Percentiles rank a stretch among this genome's conserved stretches.
Conservation (phyloP, 768 basidiomycete species). For the Galerina sulciceps region DNA sequence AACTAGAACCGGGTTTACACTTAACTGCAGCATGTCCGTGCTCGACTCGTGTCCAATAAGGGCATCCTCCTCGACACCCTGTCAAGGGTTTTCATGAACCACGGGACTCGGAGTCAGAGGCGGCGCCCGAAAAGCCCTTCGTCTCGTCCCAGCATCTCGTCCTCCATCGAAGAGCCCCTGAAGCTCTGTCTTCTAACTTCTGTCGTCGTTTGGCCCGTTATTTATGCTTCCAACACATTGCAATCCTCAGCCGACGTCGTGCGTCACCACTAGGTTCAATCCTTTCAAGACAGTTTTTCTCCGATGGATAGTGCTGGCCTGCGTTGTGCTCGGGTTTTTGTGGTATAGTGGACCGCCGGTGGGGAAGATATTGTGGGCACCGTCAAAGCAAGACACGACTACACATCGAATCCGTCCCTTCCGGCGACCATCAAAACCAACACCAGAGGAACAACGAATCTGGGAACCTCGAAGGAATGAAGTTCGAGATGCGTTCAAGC, state of each 20-base stretch:
- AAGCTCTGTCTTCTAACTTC: too few species aligned
- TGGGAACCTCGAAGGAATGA: constrained; percentile 49
- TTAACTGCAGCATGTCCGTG: too few species aligned
- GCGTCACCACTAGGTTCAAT: constrained; percentile 5
- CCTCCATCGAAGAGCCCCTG: too few species aligned
- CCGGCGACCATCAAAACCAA: constrained; percentile 1
- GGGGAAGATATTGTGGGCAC: not conserved
- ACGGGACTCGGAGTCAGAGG: too few species aligned
- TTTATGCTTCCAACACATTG: constrained; percentile 21
- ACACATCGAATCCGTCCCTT: constrained; percentile 7
- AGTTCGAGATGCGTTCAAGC: constrained; percentile 56
- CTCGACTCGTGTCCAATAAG: too few species aligned
- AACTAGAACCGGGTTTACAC: too few species aligned
- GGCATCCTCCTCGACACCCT: too few species aligned
- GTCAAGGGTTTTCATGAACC: too few species aligned
- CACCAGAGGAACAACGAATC: constrained; percentile 5
- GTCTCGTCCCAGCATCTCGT: too few species aligned
- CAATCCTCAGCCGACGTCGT: constrained; percentile 6
- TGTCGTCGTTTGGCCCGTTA: not conserved
- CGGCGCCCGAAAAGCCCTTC: too few species aligned
- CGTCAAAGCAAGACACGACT: not conserved
- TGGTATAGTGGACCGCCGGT: constrained; percentile 13
- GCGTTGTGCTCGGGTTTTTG: constrained; percentile 5
- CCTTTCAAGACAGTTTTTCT: constrained; percentile 14
- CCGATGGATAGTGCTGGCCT: constrained; percentile 18